phyloP scores from a whole-genome alignment of 306 rosid species.

The Fagus crenata region DNA sequence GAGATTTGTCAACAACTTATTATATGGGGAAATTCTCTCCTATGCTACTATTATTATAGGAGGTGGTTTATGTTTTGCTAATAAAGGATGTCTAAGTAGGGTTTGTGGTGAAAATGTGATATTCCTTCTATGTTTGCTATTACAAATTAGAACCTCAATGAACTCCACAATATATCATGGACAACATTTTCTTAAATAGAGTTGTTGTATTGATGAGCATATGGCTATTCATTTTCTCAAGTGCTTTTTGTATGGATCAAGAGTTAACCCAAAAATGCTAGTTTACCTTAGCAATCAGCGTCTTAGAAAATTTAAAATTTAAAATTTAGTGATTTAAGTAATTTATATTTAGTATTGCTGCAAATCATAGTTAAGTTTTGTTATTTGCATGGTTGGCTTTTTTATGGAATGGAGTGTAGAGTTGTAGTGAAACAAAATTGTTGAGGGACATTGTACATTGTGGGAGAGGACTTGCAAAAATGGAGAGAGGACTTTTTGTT shows the following conservation, averaged over 20 bases:
- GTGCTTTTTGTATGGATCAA: neutral
- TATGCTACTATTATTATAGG: too few species aligned
- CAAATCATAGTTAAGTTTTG: neutral
- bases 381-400: neutral
- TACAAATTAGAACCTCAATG: neutral
- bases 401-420: neutral
- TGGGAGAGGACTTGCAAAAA: neutral
- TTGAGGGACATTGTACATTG: neutral
- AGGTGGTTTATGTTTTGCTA: too few species aligned
- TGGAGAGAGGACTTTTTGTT: neutral
- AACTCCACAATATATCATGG: neutral
- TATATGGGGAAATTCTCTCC: too few species aligned
- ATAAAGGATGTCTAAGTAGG: neutral
- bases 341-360: neutral
- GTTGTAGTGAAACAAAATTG: neutral
- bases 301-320: neutral
- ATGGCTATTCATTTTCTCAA: neutral
- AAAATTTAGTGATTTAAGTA: neutral
- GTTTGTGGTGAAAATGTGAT: neutral
- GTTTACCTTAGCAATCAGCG: neutral
- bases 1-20: too few species aligned
- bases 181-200: neutral
- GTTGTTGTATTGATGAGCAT: neutral
- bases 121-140: neutral
- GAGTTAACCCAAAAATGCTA: neutral